Conservation (phyloP, 108 stramenopile species). For the Skeletonema grethae region DNA sequence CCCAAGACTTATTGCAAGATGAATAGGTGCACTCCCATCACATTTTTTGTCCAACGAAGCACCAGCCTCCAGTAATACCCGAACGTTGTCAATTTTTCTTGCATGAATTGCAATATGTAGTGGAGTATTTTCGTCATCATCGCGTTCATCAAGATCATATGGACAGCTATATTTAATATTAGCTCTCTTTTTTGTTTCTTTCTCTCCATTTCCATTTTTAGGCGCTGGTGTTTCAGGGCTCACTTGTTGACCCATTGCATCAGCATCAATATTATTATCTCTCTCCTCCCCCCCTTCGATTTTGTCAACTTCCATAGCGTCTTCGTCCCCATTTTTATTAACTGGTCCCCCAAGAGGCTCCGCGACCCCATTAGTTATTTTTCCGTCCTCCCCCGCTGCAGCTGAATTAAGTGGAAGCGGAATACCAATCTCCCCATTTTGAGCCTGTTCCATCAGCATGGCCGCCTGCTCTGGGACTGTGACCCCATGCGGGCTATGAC, state of each 20-base stretch:
- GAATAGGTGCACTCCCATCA: conserved; percentile 83
- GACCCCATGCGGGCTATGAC: conserved; percentile 55
- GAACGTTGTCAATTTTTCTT: conserved; percentile 81
- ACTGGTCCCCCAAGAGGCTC: conserved; percentile 1
- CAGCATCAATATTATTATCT: neutral
- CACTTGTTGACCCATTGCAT: conserved; percentile 17
- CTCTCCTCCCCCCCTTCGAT: conserved; percentile 1
- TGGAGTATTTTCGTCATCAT: conserved; percentile 89
- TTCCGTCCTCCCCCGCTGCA: conserved; percentile 17
- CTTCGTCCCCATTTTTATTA: conserved; percentile 13
- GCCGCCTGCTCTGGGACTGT: conserved; percentile 10
- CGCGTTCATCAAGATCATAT: conserved; percentile 83
- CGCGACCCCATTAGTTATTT: neutral
- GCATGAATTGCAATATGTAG: conserved; percentile 86
- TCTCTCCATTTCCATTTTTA: conserved; percentile 5
- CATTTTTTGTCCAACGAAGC: conserved; percentile 73
- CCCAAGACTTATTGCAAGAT: conserved; percentile 85
- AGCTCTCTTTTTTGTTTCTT: conserved; percentile 39
- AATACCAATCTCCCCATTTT: conserved; percentile 5
- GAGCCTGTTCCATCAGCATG: conserved; percentile 6
- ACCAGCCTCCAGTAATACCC: conserved; percentile 74
- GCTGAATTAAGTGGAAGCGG: conserved; percentile 2
- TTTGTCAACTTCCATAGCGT: conserved; percentile 17
- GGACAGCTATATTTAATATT: conserved; percentile 66
- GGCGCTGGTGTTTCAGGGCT: conserved; percentile 18